Base-by-base conservation (phyloP, 116 monocot species). In the Phalaenopsis hybrid region DNA sequence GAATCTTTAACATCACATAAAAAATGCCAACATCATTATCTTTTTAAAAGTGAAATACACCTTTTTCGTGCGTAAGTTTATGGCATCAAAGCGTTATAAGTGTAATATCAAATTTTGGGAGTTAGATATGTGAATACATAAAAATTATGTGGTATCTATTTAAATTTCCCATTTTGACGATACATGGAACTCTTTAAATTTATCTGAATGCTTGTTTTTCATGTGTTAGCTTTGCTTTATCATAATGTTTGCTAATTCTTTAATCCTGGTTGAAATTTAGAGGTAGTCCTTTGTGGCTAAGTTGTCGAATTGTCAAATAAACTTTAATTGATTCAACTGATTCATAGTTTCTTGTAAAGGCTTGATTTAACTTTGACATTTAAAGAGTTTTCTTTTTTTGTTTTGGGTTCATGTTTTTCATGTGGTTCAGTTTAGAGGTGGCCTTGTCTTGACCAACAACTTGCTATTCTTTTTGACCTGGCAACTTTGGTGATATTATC, bases 391-490 rank as follows among this genome's bases (percentile, higher is more conserved):
- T 63, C 12, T 23, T 16, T 74, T 10, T 3, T 45, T 45, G 45
- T 45, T 45, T 59, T 57, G 59, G 50, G 15, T 76, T 28, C 34
- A 45, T 37, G 28, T 28, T 25, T 72, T 8, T 72, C 34, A 70
- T 70, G 33, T n/a, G 25, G 70, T 72, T 72, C 13, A 37, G 5
- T 37, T 2, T 69, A 72, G 13, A 37, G 12, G 28, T 72, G 13
- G 72, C 34, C 33, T 69, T 69, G 25, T 72, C 33, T 72, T 37
- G 34, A 37, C 28, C 21, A 72, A 72, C 28, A 44, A 41, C 4
- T 5, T 74, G 15, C 44, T 74, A 44, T 45, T 70, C 44, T 74
- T 74, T 44, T 74, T 43, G 74, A 74, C 74, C 44, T 74, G 5
- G 74, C 44, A 44, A 74, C 44, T 44, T 44, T 18, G 44, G 20